Evolutionary conservation across 345 rosid species (phyloP).

Genomic region (Syzygium aromaticum): DNA sequence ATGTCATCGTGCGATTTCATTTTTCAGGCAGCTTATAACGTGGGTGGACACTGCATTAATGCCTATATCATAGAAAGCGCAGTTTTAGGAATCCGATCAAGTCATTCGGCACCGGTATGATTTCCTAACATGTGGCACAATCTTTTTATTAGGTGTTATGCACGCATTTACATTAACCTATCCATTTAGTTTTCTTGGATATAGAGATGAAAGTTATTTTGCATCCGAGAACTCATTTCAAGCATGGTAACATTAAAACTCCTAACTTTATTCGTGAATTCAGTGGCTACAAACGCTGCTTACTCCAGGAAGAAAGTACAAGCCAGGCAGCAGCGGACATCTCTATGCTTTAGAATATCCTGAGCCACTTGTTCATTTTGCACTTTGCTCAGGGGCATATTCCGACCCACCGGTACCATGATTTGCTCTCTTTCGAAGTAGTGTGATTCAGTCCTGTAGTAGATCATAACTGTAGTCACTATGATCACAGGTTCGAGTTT

Average conservation of each 20-base stretch:
- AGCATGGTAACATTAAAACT: background rate
- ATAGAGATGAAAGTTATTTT: background rate
- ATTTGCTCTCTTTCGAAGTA: background rate
- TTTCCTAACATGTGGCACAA: background rate
- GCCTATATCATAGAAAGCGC: conserved; percentile 58
- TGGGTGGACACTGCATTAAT: conserved; percentile 60
- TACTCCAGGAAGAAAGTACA: conserved; percentile 65
- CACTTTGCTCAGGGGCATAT: conserved; percentile 63
- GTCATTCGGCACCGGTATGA: conserved; percentile 53
- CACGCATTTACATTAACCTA: background rate
- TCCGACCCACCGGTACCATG: conserved; percentile 60
- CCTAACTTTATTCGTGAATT: background rate
- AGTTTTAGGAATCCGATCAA: conserved; percentile 65
- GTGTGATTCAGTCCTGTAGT: background rate
- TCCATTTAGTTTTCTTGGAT: background rate
- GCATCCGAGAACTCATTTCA: background rate
- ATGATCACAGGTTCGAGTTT: conserved; percentile 49
- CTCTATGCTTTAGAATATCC: conserved; percentile 68
- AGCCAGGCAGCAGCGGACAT: conserved; percentile 40
- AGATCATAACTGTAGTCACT: background rate
- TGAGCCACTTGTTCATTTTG: conserved; percentile 80
- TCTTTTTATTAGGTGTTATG: background rate
- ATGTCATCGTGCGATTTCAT: background rate
- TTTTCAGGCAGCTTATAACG: conserved; percentile 66
- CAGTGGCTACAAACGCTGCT: conserved; percentile 77